These are phyloP conservation scores for Voacanga thouarsii DNA, from an alignment of 257 asterid species.

Conservation along the genomic window DNA sequence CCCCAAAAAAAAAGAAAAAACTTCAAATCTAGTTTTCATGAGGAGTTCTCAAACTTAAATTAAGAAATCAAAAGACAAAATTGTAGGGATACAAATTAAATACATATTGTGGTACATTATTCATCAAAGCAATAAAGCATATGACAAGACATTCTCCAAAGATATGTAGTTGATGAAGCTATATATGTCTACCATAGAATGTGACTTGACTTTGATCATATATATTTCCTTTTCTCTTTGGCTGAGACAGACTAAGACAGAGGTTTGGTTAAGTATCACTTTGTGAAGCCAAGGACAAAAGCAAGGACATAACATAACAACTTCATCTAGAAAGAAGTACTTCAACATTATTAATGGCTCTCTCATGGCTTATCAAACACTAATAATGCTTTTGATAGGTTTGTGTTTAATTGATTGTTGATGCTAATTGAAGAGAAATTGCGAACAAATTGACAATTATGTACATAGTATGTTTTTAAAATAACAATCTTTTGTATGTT, in stretches of 20 bases:
- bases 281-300: constrained; percentile 4
- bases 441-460: too few species aligned
- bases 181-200: background rate
- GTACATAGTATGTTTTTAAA: too few species aligned
- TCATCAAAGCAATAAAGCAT: background rate
- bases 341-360: background rate
- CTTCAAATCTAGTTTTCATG: too few species aligned
- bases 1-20: too few species aligned
- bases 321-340: background rate
- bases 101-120: background rate
- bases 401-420: background rate
- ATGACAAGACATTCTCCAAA: background rate
- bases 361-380: background rate
- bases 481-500: background rate
- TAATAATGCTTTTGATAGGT: background rate
- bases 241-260: background rate
- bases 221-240: constrained; percentile 11
- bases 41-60: background rate
- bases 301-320: background rate
- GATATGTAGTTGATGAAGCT: background rate
- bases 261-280: constrained; percentile 16
- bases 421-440: background rate
- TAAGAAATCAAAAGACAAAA: background rate
- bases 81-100: background rate
- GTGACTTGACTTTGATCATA: constrained; percentile 18